These are phyloP conservation scores for Lophiotrema nucula DNA, from an alignment of 495 filamentous ascomycete species.

Conservation along the genomic window DNA sequence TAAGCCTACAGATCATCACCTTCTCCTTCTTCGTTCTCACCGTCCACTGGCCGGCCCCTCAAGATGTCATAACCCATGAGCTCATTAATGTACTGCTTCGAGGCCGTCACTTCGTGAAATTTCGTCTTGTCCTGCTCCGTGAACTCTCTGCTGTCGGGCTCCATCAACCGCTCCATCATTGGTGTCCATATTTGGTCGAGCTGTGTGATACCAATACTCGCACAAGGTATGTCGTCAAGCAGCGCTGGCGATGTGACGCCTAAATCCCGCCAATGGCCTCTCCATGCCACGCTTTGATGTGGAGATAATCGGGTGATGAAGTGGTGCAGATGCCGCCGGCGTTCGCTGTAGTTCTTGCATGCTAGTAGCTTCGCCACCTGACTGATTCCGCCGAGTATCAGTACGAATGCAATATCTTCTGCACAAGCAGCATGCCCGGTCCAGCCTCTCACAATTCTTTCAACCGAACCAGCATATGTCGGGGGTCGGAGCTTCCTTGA, in stretches of 20 bases:
- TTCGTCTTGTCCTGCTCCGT: slow-evolving; percentile 18
- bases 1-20: slow-evolving; percentile 9
- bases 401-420: slow-evolving; percentile 31
- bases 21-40: slow-evolving; percentile 18
- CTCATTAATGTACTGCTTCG: slow-evolving; percentile 26
- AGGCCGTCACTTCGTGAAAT: slow-evolving; percentile 24
- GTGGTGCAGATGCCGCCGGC: slow-evolving; percentile 19
- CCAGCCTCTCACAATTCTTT: slow-evolving; percentile 28
- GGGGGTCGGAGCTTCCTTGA: slow-evolving; percentile 25
- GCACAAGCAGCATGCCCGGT: slow-evolving; percentile 5
- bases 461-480: slow-evolving; percentile 28
- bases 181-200: slow-evolving; percentile 31
- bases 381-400: slow-evolving; percentile 27
- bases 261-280: slow-evolving; percentile 22
- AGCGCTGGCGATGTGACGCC: slow-evolving; percentile 24
- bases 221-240: slow-evolving; percentile 29
- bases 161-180: slow-evolving; percentile 19
- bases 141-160: slow-evolving; percentile 18
- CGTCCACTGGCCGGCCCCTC: slow-evolving; percentile 24
- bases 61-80: slow-evolving; percentile 32
- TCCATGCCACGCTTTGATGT: slow-evolving; percentile 23
- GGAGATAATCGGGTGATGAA: slow-evolving; percentile 31
- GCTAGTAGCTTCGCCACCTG: slow-evolving; percentile 30
- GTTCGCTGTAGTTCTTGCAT: slow-evolving; percentile 25
- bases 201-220: slow-evolving; percentile 29